Conservation (phyloP, 371 early-diverging fungal species). For the Mucor racemosus region DNA sequence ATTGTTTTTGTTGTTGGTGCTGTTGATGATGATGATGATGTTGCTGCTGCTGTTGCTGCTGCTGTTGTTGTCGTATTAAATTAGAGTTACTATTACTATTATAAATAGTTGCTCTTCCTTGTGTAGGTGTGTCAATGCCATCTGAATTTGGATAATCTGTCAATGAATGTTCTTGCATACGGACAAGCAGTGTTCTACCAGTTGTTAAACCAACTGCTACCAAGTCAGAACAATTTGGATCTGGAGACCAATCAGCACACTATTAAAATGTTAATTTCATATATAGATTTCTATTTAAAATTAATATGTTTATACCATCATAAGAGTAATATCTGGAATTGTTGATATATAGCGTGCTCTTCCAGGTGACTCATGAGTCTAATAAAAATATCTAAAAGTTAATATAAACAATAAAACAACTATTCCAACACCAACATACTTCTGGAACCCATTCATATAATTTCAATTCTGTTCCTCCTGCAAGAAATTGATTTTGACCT, state of each 20-base stretch:
- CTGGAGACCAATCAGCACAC: conserved; percentile 83
- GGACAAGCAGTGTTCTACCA: conserved; percentile 67
- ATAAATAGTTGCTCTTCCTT: conserved; percentile 17
- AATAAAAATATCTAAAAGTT: neutral
- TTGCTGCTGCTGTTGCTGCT: neutral
- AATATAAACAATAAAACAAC: neutral
- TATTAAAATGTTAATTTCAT: conserved; percentile 19
- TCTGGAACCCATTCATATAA: conserved; percentile 72
- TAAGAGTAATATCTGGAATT: conserved; percentile 62
- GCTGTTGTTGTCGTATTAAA: neutral
- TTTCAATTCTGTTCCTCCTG: conserved; percentile 69
- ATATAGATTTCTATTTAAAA: no score
- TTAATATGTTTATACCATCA: conserved; percentile 56
- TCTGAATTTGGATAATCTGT: conserved; percentile 33
- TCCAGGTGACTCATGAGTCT: conserved; percentile 55
- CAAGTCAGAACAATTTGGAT: conserved; percentile 64
- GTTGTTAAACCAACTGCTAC: conserved; percentile 76
- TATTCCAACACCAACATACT: conserved; percentile 26
- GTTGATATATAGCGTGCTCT: conserved; percentile 60
- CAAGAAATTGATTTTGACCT: conserved; percentile 64
- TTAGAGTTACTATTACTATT: neutral
- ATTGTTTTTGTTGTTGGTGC: conserved; percentile 38
- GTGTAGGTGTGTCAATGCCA: conserved; percentile 27
- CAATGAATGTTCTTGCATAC: conserved; percentile 55
- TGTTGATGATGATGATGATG: conserved; percentile 10